Evolutionary conservation across 164 flowering plant species (phyloP).

Genomic region (Taxillus chinensis): DNA sequence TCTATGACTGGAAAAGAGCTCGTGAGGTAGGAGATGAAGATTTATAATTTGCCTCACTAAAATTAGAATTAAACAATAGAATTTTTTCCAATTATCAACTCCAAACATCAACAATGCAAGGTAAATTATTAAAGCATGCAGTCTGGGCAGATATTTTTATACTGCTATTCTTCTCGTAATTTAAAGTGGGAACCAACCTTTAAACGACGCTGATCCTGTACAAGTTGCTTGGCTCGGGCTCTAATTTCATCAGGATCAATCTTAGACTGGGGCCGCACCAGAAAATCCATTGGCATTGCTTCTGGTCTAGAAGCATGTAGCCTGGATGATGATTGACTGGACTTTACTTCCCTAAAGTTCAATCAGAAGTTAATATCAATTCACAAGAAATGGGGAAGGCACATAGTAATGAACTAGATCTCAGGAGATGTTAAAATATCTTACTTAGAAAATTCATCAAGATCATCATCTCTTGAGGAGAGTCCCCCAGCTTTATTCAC

Average conservation of each 20-base stretch:
- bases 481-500: constrained; percentile 43
- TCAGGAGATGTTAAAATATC: constrained; percentile 7
- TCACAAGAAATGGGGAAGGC: background rate
- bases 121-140: too few relatives aligned
- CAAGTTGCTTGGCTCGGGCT: constrained; percentile 70
- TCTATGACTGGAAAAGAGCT: too few relatives aligned
- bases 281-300: constrained; percentile 82
- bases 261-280: constrained; percentile 96
- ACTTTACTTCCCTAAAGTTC: constrained; percentile 52
- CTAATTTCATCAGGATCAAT: constrained; percentile 85
- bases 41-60: too few relatives aligned
- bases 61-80: too few relatives aligned
- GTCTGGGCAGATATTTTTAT: too few relatives aligned
- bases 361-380: background rate
- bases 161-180: too few relatives aligned
- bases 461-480: constrained; percentile 79
- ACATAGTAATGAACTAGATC: too few relatives aligned
- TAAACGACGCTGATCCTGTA: constrained; percentile 70
- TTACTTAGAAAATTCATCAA: constrained; percentile 70
- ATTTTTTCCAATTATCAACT: too few relatives aligned
- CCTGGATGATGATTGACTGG: constrained; percentile 59
- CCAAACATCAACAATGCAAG: too few relatives aligned
- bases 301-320: constrained; percentile 78
- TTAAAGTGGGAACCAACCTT: constrained; percentile 47
- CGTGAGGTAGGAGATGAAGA: too few relatives aligned